phyloP scores from a whole-genome alignment of 2,329 filamentous ascomycete genomes.

The Cadophora sp. region DNA sequence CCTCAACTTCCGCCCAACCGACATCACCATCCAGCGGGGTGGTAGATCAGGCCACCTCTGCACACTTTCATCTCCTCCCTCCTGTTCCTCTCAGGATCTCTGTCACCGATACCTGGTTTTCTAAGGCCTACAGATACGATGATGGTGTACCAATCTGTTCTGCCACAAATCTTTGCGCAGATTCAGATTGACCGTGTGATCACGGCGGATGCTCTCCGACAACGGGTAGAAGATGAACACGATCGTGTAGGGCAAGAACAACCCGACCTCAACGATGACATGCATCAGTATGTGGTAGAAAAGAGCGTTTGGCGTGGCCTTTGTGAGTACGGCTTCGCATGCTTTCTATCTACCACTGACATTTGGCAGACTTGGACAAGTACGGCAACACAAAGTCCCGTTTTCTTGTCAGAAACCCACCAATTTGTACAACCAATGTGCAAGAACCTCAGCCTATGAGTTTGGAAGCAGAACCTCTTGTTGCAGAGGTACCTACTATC shows the following conservation, averaged over 20 bases:
- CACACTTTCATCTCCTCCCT: neutral
- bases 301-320: neutral
- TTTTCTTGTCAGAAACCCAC: neutral
- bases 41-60: too few species aligned
- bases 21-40: too few species aligned
- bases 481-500: too few species aligned
- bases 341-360: neutral
- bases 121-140: neutral
- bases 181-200: neutral
- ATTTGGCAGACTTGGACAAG: neutral
- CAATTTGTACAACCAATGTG: neutral
- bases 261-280: neutral
- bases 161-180: neutral
- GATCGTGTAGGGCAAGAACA: neutral
- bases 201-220: neutral
- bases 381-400: constrained; percentile 3
- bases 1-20: too few species aligned
- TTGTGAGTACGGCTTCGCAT: neutral
- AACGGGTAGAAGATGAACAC: neutral
- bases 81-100: neutral
- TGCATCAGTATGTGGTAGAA: constrained; percentile 3
- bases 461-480: neutral
- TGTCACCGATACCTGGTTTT: neutral
- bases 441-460: neutral
- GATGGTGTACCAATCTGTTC: neutral